A percentile compares a stretch with the other conserved stretches of the same genome.
Conservation (phyloP, 345 rosid species). For the Chamaenerion angustifolium region DNA sequence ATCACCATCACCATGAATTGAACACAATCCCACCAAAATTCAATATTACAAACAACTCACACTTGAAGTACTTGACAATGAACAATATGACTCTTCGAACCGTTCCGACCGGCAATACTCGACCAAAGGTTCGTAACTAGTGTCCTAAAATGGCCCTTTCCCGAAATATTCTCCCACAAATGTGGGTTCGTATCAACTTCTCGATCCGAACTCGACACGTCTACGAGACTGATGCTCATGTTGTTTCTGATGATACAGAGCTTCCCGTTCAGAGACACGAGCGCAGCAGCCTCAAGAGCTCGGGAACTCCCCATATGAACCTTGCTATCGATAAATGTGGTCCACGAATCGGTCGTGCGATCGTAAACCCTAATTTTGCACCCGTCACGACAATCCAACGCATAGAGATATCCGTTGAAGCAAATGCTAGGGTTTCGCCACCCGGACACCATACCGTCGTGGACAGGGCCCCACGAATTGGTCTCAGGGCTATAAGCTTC, state of each 20-base stretch:
- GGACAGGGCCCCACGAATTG: slow-evolving; percentile 56
- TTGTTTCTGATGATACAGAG: slow-evolving; percentile 89
- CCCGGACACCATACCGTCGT: slow-evolving; percentile 80
- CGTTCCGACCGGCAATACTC: slow-evolving; percentile 86
- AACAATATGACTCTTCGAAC: slow-evolving; percentile 70
- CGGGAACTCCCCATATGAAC: slow-evolving; percentile 74
- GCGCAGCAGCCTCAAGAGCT: slow-evolving; percentile 85
- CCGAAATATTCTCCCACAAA: slow-evolving; percentile 80
- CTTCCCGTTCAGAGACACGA: slow-evolving; percentile 68
- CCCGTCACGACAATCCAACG: slow-evolving; percentile 82
- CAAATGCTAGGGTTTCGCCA: slow-evolving; percentile 86
- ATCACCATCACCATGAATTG: too few species aligned
- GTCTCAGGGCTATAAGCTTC: slow-evolving; percentile 78
- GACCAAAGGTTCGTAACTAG: slow-evolving; percentile 77
- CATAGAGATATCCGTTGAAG: slow-evolving; percentile 64
- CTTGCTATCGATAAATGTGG: slow-evolving; percentile 74
- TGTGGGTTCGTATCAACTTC: slow-evolving; percentile 47
- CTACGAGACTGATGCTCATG: slow-evolving; percentile 91
- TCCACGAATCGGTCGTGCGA: slow-evolving; percentile 64
- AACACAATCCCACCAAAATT: too few species aligned
- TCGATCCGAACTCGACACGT: slow-evolving; percentile 64
- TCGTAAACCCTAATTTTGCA: slow-evolving; percentile 81
- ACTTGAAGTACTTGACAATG: slow-evolving; percentile 97
- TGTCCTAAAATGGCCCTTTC: slow-evolving; percentile 64
- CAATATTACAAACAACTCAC: slow-evolving; percentile 19